Conservation (phyloP, 2,329 filamentous ascomycete species). For the Pseudogymnoascus sp. region DNA sequence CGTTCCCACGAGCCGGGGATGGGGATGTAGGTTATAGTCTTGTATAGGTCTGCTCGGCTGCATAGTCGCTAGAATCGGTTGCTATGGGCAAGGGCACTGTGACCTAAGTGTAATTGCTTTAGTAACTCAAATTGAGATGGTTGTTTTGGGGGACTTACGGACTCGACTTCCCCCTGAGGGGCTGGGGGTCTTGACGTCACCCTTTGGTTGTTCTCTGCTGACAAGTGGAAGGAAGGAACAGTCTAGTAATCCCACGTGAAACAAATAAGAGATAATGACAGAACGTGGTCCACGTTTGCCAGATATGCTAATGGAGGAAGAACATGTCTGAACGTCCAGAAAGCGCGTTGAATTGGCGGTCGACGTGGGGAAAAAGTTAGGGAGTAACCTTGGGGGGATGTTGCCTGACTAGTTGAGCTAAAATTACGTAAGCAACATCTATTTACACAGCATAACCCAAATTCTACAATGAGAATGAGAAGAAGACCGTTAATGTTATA, state of each 20-base stretch:
- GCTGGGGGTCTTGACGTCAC: neutral
- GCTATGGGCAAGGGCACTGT: neutral
- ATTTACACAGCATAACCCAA: neutral
- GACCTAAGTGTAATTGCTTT: neutral
- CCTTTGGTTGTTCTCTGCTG: neutral
- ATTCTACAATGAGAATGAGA: neutral
- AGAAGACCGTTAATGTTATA: neutral
- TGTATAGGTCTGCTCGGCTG: neutral
- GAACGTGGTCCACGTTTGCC: neutral
- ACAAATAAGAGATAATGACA: neutral
- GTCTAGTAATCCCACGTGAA: neutral
- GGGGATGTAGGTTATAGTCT: neutral
- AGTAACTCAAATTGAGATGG: neutral
- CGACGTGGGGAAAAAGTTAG: neutral
- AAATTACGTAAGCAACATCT: neutral
- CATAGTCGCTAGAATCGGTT: neutral
- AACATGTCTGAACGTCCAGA: neutral
- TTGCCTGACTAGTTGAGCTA: neutral
- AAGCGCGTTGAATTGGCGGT: neutral
- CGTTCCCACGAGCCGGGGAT: neutral
- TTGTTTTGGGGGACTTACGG: neutral
- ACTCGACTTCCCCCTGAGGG: neutral
- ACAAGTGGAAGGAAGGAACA: neutral
- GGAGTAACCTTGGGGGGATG: neutral
- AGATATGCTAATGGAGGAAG: neutral